A percentile compares a stretch with the other conserved stretches of the same genome.
These are phyloP conservation scores for Cryphonectria parasitica DNA, from an alignment of 2,329 filamentous ascomycete genomes.

Conservation along the genomic window DNA sequence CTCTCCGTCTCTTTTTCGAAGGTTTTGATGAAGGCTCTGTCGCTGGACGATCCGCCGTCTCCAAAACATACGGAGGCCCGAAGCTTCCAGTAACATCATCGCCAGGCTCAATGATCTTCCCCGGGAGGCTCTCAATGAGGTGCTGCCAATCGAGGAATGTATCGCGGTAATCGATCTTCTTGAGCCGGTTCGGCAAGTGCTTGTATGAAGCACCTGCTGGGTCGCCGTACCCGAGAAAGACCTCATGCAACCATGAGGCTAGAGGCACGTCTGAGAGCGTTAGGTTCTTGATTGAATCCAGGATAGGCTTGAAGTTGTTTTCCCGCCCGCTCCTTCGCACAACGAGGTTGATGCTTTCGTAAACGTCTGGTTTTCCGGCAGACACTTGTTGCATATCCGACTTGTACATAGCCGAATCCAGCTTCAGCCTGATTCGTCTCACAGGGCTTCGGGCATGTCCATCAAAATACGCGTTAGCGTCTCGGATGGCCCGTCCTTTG, in stretches of 20 bases:
- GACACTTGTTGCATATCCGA: conserved; percentile 70
- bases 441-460: conserved; percentile 63
- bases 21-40: conserved; percentile 58
- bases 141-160: conserved; percentile 97
- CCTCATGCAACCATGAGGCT: conserved; percentile 91
- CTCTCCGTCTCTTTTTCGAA: conserved; percentile 86
- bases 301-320: conserved; percentile 94
- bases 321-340: conserved; percentile 83
- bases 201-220: conserved; percentile 86
- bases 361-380: conserved; percentile 75
- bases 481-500: conserved; percentile 73
- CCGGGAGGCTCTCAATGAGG: conserved; percentile 85
- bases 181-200: conserved; percentile 75
- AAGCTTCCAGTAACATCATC: conserved; percentile 74
- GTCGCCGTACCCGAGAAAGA: conserved; percentile 97
- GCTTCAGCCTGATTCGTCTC: conserved; percentile 75
- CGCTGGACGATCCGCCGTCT: conserved; percentile 61
- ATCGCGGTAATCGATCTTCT: conserved; percentile 85
- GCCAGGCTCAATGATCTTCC: conserved; percentile 80
- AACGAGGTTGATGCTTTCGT: conserved; percentile 83
- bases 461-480: conserved; percentile 64
- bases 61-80: conserved; percentile 84
- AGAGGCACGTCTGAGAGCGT: conserved; percentile 84
- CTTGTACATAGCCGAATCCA: conserved; percentile 80
- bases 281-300: conserved; percentile 88